These are phyloP conservation scores for Ailanthus altissimus DNA, from an alignment of 345 rosid species.

Conservation along the genomic window DNA sequence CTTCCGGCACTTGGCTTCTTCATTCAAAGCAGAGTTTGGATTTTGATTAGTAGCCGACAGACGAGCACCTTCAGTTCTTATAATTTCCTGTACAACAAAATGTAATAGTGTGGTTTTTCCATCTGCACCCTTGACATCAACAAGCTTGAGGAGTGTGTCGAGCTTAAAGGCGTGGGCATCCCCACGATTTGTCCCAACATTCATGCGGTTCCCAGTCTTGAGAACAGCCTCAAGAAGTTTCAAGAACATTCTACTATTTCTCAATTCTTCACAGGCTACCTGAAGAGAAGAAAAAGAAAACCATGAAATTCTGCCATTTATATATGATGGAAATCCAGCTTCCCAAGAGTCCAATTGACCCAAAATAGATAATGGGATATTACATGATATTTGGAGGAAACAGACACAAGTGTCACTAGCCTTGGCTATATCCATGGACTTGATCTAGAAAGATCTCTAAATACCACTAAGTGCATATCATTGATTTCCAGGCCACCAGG, in stretches of 20 bases:
- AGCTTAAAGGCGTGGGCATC: slow-evolving; percentile 99
- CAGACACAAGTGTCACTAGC: not conserved
- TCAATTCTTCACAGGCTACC: slow-evolving; percentile 95
- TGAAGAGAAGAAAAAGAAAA: slow-evolving; percentile 30
- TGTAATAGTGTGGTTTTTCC: slow-evolving; percentile 97
- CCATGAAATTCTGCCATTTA: not conserved
- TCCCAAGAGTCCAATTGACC: not conserved
- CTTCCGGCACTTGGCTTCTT: slow-evolving; percentile 80
- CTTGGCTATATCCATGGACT: not conserved
- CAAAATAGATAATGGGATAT: not conserved
- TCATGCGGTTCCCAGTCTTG: slow-evolving; percentile 99
- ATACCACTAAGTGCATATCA: not conserved
- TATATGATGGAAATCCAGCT: not conserved
- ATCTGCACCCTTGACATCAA: slow-evolving; percentile 91
- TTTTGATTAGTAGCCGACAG: slow-evolving; percentile 53
- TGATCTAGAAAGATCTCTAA: not conserved
- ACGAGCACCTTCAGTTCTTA: slow-evolving; percentile 89
- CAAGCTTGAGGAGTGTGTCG: slow-evolving; percentile 94
- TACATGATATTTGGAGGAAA: not conserved
- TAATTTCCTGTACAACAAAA: slow-evolving; percentile 96
- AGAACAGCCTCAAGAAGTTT: slow-evolving; percentile 95
- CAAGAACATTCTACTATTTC: slow-evolving; percentile 86
- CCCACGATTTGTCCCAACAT: slow-evolving; percentile 96
- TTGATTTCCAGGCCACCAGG: not conserved
- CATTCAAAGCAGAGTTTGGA: slow-evolving; percentile 35